Conservation (phyloP, 2,329 filamentous ascomycete genomes). For the Cladophialophora exuberans region DNA sequence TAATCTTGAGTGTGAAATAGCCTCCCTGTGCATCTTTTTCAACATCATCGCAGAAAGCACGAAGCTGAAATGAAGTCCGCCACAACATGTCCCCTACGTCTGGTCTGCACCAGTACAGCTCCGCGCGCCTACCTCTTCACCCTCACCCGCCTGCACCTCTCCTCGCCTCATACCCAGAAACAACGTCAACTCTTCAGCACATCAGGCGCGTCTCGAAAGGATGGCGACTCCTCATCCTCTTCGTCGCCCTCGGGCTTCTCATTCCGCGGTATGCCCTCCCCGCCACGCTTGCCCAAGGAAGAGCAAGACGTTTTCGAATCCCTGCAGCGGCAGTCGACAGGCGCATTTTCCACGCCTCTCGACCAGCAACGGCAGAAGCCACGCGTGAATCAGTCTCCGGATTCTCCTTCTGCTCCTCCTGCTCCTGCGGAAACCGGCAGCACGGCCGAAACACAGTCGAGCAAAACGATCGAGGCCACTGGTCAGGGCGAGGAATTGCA, state of each 20-base stretch:
- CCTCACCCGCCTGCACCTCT: background rate
- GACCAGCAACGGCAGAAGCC: slow-evolving; percentile 33
- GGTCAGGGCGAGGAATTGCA: slow-evolving; percentile 68
- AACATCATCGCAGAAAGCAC: background rate
- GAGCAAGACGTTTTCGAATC: slow-evolving; percentile 90
- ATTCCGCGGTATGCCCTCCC: slow-evolving; percentile 58
- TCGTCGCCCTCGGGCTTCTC: slow-evolving; percentile 14
- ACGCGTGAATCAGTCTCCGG: slow-evolving; percentile 56
- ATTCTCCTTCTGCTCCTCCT: slow-evolving; percentile 40
- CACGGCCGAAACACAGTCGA: slow-evolving; percentile 30
- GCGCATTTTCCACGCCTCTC: slow-evolving; percentile 71
- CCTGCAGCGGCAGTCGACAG: slow-evolving; percentile 77
- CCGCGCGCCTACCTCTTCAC: slow-evolving; percentile 19
- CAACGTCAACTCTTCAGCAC: background rate
- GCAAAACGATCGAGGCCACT: slow-evolving; percentile 52
- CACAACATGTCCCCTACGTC: background rate
- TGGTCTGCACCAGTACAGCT: slow-evolving; percentile 11
- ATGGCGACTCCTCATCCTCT: background rate
- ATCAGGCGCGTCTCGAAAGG: background rate
- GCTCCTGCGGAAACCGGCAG: slow-evolving; percentile 20
- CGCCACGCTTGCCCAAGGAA: slow-evolving; percentile 82
- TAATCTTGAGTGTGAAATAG: too few species aligned
- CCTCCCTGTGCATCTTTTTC: too few species aligned
- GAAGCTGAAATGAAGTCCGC: background rate
- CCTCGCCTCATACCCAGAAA: background rate